Evolutionary conservation across 805 yeast species (phyloP), one percentile per base, ranked within the genome.

Genomic region (Zygotorulaspora sp.): DNA sequence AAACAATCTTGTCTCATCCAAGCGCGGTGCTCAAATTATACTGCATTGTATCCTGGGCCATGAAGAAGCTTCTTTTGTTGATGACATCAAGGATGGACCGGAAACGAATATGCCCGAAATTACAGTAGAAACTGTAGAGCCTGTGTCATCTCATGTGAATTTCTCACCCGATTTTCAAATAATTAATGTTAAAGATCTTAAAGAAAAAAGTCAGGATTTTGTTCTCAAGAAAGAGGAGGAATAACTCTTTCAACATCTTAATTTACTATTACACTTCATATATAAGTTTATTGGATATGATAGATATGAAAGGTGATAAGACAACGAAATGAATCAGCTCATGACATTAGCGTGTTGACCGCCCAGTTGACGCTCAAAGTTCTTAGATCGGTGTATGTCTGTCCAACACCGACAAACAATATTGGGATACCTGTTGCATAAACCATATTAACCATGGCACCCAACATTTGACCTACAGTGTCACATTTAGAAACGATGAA

Each of bases 371-470:
- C 95, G 56, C 90, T 83, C 49, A 90, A 67, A 9, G 95, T 82
- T 61, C 96, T 77, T 44, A 90, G 70, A 62, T 90, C 98, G 0
- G 97, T 90, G 55, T 90, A 90, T 2, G 95, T 90, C 67, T 90
- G 98, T 9, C 98, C 98, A 2, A 89, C 87, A 23, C 98, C 98
- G 36, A 90, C 92, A 62, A 92, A 92, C 48, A 90, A 69, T 24
- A 90, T 92, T 0, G 98, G 98, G 15, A 90, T 92, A 21, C 89
- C 86, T 0, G 97, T 92, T 4, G 96, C 89, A 69, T 84, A 84
- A 2, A 94, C 96, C 95, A 90, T 86, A 61, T 92, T 92, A 17
- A 90, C 96, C 86, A 90, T 85, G 1, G 96, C 80, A 16, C 98
- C 98, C 30, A 90, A 80, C 76, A 90, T 72, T 53, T 88, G 96